Evolutionary conservation across 2,329 filamentous ascomycete genomes (phyloP).

Genomic region (Cladosporium austrohemisphaericum): DNA sequence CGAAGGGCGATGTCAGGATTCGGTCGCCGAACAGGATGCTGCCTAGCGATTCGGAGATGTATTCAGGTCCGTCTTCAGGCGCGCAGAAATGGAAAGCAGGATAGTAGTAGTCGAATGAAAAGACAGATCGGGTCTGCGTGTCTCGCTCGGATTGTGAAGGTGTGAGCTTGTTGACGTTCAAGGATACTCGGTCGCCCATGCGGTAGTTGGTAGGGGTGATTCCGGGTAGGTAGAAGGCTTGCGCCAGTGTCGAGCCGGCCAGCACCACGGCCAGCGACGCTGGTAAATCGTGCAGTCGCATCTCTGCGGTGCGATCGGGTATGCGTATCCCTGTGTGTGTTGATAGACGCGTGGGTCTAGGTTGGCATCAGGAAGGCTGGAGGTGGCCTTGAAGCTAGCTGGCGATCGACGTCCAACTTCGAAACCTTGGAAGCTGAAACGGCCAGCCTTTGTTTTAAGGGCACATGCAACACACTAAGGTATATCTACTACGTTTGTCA

Average conservation of each 20-base stretch:
- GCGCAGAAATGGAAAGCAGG: slow-evolving; percentile 82
- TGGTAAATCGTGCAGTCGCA: slow-evolving; percentile 8
- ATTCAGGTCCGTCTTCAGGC: slow-evolving; percentile 70
- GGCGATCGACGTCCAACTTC: not conserved
- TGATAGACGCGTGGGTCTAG: not conserved
- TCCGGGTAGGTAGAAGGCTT: slow-evolving; percentile 84
- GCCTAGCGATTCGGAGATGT: slow-evolving; percentile 83
- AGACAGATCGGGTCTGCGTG: slow-evolving; percentile 80
- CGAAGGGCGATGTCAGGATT: slow-evolving; percentile 93
- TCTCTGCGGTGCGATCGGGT: not conserved
- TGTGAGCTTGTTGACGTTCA: slow-evolving; percentile 90
- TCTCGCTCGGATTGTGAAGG: slow-evolving; percentile 75
- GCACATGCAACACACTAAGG: too few species aligned
- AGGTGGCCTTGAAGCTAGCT: not conserved
- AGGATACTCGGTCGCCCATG: slow-evolving; percentile 70
- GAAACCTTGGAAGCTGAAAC: too few species aligned
- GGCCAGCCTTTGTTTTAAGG: too few species aligned
- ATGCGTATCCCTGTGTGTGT: not conserved
- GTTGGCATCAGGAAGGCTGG: not conserved
- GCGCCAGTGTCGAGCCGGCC: not conserved
- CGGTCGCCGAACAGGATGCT: slow-evolving; percentile 97
- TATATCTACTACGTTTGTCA: too few species aligned
- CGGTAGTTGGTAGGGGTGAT: slow-evolving; percentile 93
- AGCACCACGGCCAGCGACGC: slow-evolving; percentile 9
- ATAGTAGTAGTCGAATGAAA: slow-evolving; percentile 96